Evolutionary conservation across 2,329 filamentous ascomycete genomes (phyloP), one percentile per base, ranked within the genome.

Genomic region (Byssothecium circinans): DNA sequence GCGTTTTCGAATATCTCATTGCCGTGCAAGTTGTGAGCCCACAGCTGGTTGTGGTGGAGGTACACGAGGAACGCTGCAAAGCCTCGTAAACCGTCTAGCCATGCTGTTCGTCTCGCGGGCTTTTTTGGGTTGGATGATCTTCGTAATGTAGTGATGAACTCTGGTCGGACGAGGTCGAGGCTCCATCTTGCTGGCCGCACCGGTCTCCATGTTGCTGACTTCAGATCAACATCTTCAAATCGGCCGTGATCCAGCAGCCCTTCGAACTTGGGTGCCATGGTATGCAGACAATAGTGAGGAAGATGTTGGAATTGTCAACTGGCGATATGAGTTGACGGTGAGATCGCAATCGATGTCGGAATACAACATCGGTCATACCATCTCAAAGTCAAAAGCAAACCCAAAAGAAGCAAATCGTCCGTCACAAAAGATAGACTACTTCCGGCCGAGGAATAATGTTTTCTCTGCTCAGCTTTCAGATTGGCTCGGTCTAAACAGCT

Each of bases 1-100:
- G 53, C 19, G 22, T 61, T 65, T 38, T 70, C 67, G 39, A 62
- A 79, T 68, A 63, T 79, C 72, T 38, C 75, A 68, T 52, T 74
- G 60, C 57, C 78, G 77, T 30, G 80, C 76, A 52, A 75, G 17
- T 56, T 58, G 35, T 69, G 66, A 8, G 86, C 7, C 75, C 75
- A 70, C 52, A 63, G 22, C 64, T 67, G 47, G 62, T 71, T 64
- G 83, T 84, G 36, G 43, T 84, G 81, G 55, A 78, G 74, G 64
- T 86, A 87, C 12, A 88, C 85, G 22, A 87, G 63, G 23, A 88
- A 75, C 2, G 85, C 83, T 4, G 84, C 84, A 52, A 87, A 85
- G 3, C 85, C 85, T 60, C 85, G 74, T 12, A 88, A 71, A 12
- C 85, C 85, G 56, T 88, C 85, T 17, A 85, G 74, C 66, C 66